Base-by-base conservation (phyloP, 1,284 basidiomycete species). In the Xanthoconium separans region DNA sequence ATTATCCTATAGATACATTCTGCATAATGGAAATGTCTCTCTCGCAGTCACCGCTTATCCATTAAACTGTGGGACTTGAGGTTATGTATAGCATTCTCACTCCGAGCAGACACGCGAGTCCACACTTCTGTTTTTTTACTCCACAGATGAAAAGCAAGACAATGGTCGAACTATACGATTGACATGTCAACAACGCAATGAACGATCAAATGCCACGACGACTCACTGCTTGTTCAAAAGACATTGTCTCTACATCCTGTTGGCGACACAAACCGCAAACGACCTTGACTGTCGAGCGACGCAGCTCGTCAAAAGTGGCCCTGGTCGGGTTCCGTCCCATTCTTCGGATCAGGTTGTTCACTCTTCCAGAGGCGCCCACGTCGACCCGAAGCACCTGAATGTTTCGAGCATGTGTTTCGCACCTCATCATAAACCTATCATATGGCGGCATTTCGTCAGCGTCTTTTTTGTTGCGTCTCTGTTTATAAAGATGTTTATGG, bases 21-120 rank as follows among this genome's bases (percentile, higher is more conserved):
- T 58, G 42, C 61, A 54, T 68, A 60, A 64, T 64, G 53, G 41
- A 48, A 56, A 27, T 37, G 3, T 29, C 18, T 36, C 34, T 47
- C 22, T 36, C 6, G 12, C 15, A 7, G n/a, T n/a, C 9, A 22
- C 22, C 22, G 22, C 22, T 22, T 22, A 22, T 22, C 22, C 22
- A 22, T 22, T 22, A 22, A 22, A 22, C 22, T 16, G 22, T 22
- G 4, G 22, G 4, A 22, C n/a, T n/a, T n/a, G n/a, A n/a, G n/a
- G n/a, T n/a, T n/a, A n/a, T n/a, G n/a, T n/a, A n/a, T 31, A 31
- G 4, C 4, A 7, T 18, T 39, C 40, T 58, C 13, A 6, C 41
- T 13, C 42, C 42, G 48, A 2, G 31, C 47, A 29, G 51, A 30
- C 12, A n/a, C 33, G 9, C 50, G 58, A 13, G 43, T 47, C 58